Conservation (phyloP, 2,329 filamentous ascomycete genomes). For the Clonostachys sp. region DNA sequence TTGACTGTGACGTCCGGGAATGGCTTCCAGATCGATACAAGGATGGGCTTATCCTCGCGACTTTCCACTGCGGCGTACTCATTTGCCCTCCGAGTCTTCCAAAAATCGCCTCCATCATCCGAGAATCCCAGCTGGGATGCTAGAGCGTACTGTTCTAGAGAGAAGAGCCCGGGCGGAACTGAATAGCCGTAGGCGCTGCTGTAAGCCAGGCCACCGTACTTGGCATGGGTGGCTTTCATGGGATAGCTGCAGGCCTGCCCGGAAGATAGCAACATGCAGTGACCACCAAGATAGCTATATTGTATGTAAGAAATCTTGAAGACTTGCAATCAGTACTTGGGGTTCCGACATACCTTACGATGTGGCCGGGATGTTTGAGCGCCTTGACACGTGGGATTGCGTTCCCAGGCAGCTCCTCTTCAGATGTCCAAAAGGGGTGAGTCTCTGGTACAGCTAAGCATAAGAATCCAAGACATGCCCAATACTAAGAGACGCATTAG, state of each 20-base stretch:
- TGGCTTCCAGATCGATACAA: constrained; percentile 67
- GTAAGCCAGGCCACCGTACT: constrained; percentile 38
- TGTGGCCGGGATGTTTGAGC: constrained; percentile 67
- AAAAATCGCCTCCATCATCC: constrained; percentile 72
- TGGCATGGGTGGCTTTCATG: constrained; percentile 25
- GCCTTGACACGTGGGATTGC: constrained; percentile 55
- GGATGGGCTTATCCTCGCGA: constrained; percentile 49
- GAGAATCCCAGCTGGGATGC: constrained; percentile 73
- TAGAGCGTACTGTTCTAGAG: constrained; percentile 71
- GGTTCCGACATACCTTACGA: constrained; percentile 32
- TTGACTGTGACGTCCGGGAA: constrained; percentile 63
- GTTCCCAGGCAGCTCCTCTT: constrained; percentile 55
- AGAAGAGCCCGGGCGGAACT: constrained; percentile 48
- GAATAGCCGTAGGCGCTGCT: constrained; percentile 36
- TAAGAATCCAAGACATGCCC: constrained; percentile 76
- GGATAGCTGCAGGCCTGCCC: constrained; percentile 23
- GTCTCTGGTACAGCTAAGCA: constrained; percentile 63
- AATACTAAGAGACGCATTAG: constrained; percentile 40
- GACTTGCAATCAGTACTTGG: too few relatives aligned
- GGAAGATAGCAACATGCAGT: constrained; percentile 28
- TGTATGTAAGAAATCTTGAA: too few relatives aligned
- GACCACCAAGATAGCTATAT: constrained; percentile 55
- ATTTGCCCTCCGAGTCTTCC: constrained; percentile 69
- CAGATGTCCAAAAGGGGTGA: constrained; percentile 71
- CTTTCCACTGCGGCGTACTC: constrained; percentile 58